phyloP scores from a whole-genome alignment of 768 basidiomycete genomes.

The Tricholomella constricta region DNA sequence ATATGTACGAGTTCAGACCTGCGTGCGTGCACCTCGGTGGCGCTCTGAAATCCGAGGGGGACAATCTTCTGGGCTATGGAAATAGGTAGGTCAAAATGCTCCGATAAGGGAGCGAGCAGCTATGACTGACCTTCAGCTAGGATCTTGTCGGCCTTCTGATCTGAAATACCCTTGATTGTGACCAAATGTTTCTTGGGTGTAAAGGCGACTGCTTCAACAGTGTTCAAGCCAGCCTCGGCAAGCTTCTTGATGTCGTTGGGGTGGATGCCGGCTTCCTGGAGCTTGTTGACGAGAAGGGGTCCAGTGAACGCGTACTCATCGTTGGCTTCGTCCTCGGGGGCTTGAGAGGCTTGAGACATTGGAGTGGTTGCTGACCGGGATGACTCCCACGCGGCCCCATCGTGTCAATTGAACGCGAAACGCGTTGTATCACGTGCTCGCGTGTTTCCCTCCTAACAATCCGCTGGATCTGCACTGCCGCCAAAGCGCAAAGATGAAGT shows the following conservation, averaged over 20 bases:
- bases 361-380: neutral
- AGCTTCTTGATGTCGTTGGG: constrained; percentile 95
- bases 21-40: constrained; percentile 95
- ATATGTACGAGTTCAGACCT: constrained; percentile 95
- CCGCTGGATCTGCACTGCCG: neutral
- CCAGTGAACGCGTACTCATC: constrained; percentile 68
- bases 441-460: neutral
- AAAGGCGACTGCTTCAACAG: constrained; percentile 94
- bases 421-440: constrained; percentile 18
- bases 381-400: constrained; percentile 10
- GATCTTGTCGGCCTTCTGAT: constrained; percentile 97
- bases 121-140: constrained; percentile 73
- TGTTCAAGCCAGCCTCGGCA: constrained; percentile 86
- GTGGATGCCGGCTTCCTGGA: constrained; percentile 87
- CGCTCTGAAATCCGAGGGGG: constrained; percentile 96
- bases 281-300: constrained; percentile 82
- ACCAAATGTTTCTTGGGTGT: constrained; percentile 93
- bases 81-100: constrained; percentile 3
- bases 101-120: too few species aligned
- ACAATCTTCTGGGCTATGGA: constrained; percentile 88
- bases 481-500: too few species aligned
- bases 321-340: constrained; percentile 47
- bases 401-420: constrained; percentile 10
- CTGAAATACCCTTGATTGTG: constrained; percentile 94
- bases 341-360: constrained; percentile 63